These are phyloP conservation scores for Magnolia kwangsiensis DNA, from an alignment of 164 flowering plant species.

Conservation along the genomic window DNA sequence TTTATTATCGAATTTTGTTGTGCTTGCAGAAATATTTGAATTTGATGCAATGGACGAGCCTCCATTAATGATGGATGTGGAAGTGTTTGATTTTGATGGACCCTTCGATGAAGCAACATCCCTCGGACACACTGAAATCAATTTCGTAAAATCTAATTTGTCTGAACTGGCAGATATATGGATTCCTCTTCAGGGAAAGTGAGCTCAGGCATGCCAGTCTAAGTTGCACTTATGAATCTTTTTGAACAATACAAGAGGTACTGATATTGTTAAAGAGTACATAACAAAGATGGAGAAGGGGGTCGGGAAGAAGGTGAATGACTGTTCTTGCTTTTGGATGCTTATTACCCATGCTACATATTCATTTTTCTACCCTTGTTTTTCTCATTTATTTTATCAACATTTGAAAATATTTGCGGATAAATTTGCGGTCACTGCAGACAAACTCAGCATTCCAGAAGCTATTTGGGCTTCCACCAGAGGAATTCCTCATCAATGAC, in stretches of 20 bases:
- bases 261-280: too few relatives aligned
- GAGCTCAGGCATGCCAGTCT: constrained; percentile 87
- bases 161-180: constrained; percentile 80
- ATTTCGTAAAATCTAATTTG: constrained; percentile 67
- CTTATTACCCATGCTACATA: too few relatives aligned
- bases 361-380: too few relatives aligned
- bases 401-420: too few relatives aligned
- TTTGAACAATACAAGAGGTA: constrained; percentile 67
- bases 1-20: constrained; percentile 1
- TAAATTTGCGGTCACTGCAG: too few relatives aligned
- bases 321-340: too few relatives aligned
- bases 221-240: constrained; percentile 80
- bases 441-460: too few relatives aligned
- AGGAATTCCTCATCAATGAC: too few relatives aligned
- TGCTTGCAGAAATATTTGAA: constrained; percentile 84
- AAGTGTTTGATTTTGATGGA: constrained; percentile 95
- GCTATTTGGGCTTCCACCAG: too few relatives aligned
- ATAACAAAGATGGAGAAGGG: too few relatives aligned
- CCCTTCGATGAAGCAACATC: constrained; percentile 91
- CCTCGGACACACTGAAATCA: constrained; percentile 85
- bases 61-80: constrained; percentile 81
- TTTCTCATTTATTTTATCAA: too few relatives aligned
- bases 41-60: constrained; percentile 98
- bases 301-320: too few relatives aligned
- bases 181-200: constrained; percentile 88